phyloP scores from a whole-genome alignment of 2,329 filamentous ascomycete genomes.

The Diplodia seriata region DNA sequence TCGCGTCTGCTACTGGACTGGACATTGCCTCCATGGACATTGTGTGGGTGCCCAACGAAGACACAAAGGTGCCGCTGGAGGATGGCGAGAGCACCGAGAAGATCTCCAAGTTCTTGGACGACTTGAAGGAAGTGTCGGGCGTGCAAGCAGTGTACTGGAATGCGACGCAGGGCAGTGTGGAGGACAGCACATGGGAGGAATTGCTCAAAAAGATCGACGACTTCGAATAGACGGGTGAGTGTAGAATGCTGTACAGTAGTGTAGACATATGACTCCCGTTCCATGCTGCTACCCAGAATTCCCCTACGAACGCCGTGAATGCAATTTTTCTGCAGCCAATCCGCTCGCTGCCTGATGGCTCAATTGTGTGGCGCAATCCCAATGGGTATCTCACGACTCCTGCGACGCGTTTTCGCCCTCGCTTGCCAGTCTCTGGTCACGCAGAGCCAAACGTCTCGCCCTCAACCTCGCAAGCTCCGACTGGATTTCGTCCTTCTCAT shows the following conservation, averaged over 20 bases:
- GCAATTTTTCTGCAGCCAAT: slow-evolving; percentile 10
- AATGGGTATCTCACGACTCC: slow-evolving; percentile 2
- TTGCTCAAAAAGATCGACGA: slow-evolving; percentile 45
- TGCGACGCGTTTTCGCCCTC: slow-evolving; percentile 30
- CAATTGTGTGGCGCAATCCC: background rate
- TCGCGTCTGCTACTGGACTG: slow-evolving; percentile 69
- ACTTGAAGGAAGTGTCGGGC: slow-evolving; percentile 70
- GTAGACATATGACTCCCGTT: slow-evolving; percentile 18
- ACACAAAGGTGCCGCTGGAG: slow-evolving; percentile 72
- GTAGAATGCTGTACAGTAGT: slow-evolving; percentile 23
- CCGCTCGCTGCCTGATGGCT: background rate
- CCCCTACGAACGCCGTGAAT: slow-evolving; percentile 25
- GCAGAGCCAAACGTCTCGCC: slow-evolving; percentile 54
- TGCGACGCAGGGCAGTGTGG: slow-evolving; percentile 50
- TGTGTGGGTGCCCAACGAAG: slow-evolving; percentile 82
- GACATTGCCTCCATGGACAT: slow-evolving; percentile 79
- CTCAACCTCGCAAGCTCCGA: slow-evolving; percentile 78
- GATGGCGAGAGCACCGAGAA: slow-evolving; percentile 61
- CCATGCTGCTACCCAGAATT: slow-evolving; percentile 12
- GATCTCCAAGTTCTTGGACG: slow-evolving; percentile 66
- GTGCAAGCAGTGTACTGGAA: slow-evolving; percentile 85
- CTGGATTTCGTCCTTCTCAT: slow-evolving; percentile 81
- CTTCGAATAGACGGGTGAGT: slow-evolving; percentile 24
- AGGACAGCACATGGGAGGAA: slow-evolving; percentile 49
- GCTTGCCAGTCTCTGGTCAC: slow-evolving; percentile 56